Percentiles rank a stretch among this genome's conserved stretches.
Conservation (phyloP, 73 alveolate species). For the Paramecium primaurelia region DNA sequence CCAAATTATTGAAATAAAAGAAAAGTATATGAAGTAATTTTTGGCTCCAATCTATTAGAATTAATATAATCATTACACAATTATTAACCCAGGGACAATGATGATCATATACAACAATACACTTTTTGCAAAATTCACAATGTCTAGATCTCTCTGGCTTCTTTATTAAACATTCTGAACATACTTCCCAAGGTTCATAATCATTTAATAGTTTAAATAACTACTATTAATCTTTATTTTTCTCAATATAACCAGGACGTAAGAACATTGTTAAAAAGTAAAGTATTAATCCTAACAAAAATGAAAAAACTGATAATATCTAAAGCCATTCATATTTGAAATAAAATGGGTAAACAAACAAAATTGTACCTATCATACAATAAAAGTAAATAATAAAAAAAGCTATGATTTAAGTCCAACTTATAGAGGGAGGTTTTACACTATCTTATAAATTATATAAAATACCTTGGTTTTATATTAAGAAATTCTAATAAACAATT, state of each 20-base stretch:
- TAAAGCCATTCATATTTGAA: neutral
- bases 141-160: constrained; percentile 47
- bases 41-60: constrained; percentile 63
- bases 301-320: neutral
- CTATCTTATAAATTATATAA: neutral
- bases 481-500: neutral
- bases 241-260: constrained; percentile 73
- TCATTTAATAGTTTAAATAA: constrained; percentile 44
- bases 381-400: constrained; percentile 34
- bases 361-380: neutral
- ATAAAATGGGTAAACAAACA: neutral
- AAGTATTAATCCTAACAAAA: neutral
- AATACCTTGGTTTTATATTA: neutral
- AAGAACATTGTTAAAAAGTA: neutral
- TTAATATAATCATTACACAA: constrained; percentile 56
- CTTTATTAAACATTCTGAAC: neutral
- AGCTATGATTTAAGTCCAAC: neutral
- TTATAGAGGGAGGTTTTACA: constrained; percentile 15
- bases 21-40: constrained; percentile 1
- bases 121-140: constrained; percentile 47
- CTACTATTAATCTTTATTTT: neutral
- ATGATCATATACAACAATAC: constrained; percentile 66
- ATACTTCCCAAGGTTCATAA: constrained; percentile 47
- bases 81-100: constrained; percentile 86
- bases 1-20: neutral